Evolutionary conservation across 2,329 filamentous ascomycete genomes (phyloP), one percentile per base, ranked within the genome.

Genomic region (Cordyceps cateniannulata): DNA sequence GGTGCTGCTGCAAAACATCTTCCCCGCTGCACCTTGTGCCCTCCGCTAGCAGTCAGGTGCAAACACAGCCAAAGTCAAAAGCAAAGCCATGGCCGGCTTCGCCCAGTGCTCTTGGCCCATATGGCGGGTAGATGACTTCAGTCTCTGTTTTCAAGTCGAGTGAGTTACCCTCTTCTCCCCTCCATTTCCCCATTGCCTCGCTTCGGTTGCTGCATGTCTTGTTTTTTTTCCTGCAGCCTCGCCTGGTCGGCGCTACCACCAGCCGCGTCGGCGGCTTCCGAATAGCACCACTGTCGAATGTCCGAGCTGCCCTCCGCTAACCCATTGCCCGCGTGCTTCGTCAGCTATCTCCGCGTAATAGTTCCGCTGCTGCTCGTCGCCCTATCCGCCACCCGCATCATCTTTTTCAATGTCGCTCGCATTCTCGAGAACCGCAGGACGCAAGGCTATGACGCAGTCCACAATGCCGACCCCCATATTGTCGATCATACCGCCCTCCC

Each of bases 51-150:
- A 48, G n/a, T 29, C 22, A 22, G 14, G 40, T 14, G 1, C 32
- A 24, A 18, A n/a, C 29, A 1, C 8, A 12, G 50, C 59, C 51
- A 55, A 20, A 50, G 63, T 62, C 29, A 1, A 3, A 12, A 42
- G 51, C 51, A 55, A 20, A 50, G 63, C 63, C 69, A 73, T 65
- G 65, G 78, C 79, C 76, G 75, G 76, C 67, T 81, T 83, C 71
- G 81, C 79, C 69, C 78, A 77, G 63, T 85, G 83, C 70, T 71
- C 76, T 55, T 81, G 78, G 81, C 81, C 82, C 56, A 74, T 85
- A 71, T 88, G 85, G 85, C 77, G 75, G 64, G 73, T 82, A 64
- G 85, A 88, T 73, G 85, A 88, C 74, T 82, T 88, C 66, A 82
- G 79, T 48, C 75, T 76, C 57, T 88, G 85, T 72, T 86, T 88